These are phyloP conservation scores for Starmerella etchellsii DNA, from an alignment of 805 yeast genomes.

Conservation along the genomic window DNA sequence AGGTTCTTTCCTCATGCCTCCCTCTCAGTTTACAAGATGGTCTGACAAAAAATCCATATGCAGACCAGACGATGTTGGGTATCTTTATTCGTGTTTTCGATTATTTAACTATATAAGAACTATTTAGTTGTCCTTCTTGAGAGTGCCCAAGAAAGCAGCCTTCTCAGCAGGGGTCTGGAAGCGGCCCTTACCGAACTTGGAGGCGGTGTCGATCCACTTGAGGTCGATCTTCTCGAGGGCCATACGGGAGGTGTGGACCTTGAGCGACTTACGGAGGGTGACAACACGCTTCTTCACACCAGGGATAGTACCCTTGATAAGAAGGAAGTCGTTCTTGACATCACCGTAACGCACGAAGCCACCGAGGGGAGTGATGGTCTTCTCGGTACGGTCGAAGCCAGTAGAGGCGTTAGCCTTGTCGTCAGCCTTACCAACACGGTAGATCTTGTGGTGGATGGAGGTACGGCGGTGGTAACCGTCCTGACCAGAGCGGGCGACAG, in stretches of 20 bases:
- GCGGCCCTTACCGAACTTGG: conserved; percentile 99
- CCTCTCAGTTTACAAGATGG: too few relatives aligned
- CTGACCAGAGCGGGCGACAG: conserved; percentile 99
- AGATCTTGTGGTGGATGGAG: conserved; percentile 99
- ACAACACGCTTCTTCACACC: conserved; percentile 99
- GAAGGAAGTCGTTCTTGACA: conserved; percentile 93
- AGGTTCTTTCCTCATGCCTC: too few relatives aligned
- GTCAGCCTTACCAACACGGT: conserved; percentile 96
- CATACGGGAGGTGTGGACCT: conserved; percentile 95
- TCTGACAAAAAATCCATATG: too few relatives aligned
- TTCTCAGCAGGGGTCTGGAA: conserved; percentile 99
- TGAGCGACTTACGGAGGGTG: conserved; percentile 96
- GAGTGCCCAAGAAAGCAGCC: conserved; percentile 98
- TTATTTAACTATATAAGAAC: not conserved
- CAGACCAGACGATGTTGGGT: too few relatives aligned
- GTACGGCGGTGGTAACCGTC: conserved; percentile 99
- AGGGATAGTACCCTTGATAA: conserved; percentile 98
- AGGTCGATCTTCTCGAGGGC: conserved; percentile 92
- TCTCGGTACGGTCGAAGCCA: conserved; percentile 97
- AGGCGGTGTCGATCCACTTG: conserved; percentile 99
- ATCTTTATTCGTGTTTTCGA: too few relatives aligned
- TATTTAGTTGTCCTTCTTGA: conserved; percentile 77
- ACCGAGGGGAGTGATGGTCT: conserved; percentile 99
- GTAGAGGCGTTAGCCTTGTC: conserved; percentile 94
- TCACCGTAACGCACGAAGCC: conserved; percentile 99